Conservation (phyloP, 768 basidiomycete species). For the Lactarius hatsudake region DNA sequence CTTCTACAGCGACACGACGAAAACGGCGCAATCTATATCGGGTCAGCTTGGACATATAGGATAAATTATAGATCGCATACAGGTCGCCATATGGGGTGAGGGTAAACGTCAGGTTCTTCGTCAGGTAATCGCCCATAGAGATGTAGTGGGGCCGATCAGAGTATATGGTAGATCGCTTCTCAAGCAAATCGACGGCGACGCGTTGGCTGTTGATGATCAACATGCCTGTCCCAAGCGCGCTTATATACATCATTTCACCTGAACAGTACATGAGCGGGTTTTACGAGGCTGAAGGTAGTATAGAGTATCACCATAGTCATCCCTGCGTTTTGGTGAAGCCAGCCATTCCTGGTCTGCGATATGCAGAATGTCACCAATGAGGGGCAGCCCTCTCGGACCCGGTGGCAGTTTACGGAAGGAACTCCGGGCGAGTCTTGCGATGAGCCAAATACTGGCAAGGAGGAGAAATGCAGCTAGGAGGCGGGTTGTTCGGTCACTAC, state of each 20-base stretch:
- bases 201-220: background rate
- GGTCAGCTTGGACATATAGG: background rate
- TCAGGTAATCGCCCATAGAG: background rate
- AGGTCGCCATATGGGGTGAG: background rate
- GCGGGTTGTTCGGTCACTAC: background rate
- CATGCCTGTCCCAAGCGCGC: background rate
- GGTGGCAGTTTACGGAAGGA: background rate
- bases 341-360: background rate
- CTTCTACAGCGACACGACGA: background rate
- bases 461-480: background rate
- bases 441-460: background rate
- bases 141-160: background rate
- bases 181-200: background rate
- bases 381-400: background rate
- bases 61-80: background rate
- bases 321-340: background rate
- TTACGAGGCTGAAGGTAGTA: background rate
- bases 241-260: background rate
- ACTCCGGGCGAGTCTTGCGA: background rate
- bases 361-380: background rate
- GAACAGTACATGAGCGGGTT: background rate
- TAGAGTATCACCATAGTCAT: background rate
- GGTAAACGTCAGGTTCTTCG: background rate
- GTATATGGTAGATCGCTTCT: background rate
- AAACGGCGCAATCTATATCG: background rate